A percentile compares a stretch with the other conserved stretches of the same genome.
Conservation (phyloP, 2,329 filamentous ascomycete genomes). For the Stagonosporopsis tanaceti region DNA sequence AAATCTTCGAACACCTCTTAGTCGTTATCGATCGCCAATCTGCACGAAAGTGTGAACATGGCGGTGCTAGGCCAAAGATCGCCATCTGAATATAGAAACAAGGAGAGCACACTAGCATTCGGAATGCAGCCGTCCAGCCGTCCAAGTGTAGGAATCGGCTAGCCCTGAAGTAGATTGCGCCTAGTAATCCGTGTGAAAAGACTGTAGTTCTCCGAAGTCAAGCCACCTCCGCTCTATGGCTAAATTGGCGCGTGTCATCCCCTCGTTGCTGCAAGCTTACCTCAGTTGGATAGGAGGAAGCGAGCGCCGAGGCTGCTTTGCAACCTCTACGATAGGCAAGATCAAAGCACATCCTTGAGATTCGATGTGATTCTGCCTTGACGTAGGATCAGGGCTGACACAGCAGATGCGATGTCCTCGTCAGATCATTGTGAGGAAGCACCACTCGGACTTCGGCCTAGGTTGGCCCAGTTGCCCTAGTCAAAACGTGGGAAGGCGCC, state of each 20-base stretch:
- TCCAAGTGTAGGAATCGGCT: not conserved
- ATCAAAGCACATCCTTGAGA: not conserved
- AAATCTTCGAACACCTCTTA: not conserved
- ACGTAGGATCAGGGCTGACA: conserved; percentile 5
- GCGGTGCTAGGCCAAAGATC: not conserved
- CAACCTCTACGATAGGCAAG: not conserved
- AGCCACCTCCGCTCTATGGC: not conserved
- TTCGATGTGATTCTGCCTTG: not conserved
- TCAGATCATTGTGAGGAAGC: not conserved
- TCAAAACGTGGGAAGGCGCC: conserved; percentile 5
- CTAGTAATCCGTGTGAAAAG: no score
- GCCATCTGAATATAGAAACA: not conserved
- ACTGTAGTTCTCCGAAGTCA: not conserved
- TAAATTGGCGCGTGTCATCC: not conserved
- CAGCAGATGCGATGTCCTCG: not conserved
- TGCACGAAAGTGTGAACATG: not conserved
- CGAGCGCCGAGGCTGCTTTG: not conserved
- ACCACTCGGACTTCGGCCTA: conserved; percentile 5
- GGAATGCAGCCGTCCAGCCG: not conserved
- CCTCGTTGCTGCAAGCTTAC: not conserved
- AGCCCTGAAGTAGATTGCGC: not conserved
- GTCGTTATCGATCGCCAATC: not conserved
- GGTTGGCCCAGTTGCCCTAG: conserved; percentile 8
- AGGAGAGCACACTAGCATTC: no score
- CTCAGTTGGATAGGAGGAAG: not conserved